phyloP scores from a whole-genome alignment of 768 basidiomycete genomes.

The Boletus pseudopeckii region DNA sequence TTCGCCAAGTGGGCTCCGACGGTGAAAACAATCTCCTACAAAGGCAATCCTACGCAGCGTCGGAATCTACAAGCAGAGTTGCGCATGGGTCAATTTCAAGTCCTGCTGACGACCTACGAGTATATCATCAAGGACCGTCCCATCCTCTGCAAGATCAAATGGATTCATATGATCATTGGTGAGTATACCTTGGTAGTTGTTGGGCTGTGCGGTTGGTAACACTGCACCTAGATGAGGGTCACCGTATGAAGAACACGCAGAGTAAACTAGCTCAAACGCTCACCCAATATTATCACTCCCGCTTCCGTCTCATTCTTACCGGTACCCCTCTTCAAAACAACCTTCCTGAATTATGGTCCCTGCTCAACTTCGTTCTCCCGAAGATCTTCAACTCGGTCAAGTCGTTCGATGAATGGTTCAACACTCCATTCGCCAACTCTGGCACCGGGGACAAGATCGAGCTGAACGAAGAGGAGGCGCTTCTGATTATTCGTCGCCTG shows the following conservation, averaged over 20 bases:
- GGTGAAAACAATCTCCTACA: conserved; percentile 80
- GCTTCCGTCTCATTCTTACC: conserved; percentile 90
- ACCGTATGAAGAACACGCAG: conserved; percentile 96
- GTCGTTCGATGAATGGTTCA: conserved; percentile 99
- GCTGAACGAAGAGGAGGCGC: conserved; percentile 98
- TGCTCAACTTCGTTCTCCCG: conserved; percentile 92
- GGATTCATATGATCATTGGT: conserved; percentile 98
- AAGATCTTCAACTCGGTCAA: conserved; percentile 99
- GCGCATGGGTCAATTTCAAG: conserved; percentile 81
- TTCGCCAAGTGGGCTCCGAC: conserved; percentile 96
- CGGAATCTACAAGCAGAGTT: conserved; percentile 75
- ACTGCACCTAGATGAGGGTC: conserved; percentile 72
- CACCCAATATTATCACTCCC: conserved; percentile 88
- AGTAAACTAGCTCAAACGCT: conserved; percentile 88
- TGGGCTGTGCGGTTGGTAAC: conserved; percentile 1
- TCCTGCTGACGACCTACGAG: conserved; percentile 91
- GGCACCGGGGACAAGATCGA: conserved; percentile 98
- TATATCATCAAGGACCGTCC: conserved; percentile 98
- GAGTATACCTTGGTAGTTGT: conserved; percentile 12
- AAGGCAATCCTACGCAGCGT: conserved; percentile 85
- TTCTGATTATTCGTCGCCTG: conserved; percentile 93
- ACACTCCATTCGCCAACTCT: conserved; percentile 98
- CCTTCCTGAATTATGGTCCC: conserved; percentile 90
- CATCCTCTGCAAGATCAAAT: conserved; percentile 83
- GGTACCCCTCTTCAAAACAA: conserved; percentile 98